These are phyloP conservation scores for Globisporangium abappressorium DNA, from an alignment of 352 stramenopile species.

Conservation along the genomic window DNA sequence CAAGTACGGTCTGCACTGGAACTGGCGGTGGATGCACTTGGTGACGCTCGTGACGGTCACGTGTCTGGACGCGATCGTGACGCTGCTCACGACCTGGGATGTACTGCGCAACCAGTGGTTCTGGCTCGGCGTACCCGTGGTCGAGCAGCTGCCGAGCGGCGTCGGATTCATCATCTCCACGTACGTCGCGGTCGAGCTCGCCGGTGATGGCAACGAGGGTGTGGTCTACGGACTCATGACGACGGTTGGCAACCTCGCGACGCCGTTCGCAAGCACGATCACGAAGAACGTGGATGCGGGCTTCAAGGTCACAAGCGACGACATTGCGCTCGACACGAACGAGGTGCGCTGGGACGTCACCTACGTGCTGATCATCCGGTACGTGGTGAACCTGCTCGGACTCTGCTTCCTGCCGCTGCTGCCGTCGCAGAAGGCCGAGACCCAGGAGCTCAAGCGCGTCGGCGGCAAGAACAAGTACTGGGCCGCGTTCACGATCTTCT, in stretches of 20 bases:
- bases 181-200: no score
- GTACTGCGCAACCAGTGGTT: conserved; percentile 45
- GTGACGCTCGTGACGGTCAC: conserved; percentile 33
- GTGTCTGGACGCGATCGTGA: conserved; percentile 28
- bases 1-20: no score
- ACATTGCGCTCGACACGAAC: no score
- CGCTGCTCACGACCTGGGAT: conserved; percentile 36
- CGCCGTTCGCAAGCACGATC: no score
- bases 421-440: conserved; percentile 38
- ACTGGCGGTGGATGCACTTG: conserved; percentile 19
- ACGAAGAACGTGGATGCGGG: no score
- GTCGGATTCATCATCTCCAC: conserved; percentile 36
- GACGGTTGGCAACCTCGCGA: no score
- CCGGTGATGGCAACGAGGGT: no score
- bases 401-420: conserved; percentile 33
- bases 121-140: conserved; percentile 35
- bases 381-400: conserved; percentile 27
- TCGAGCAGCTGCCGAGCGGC: conserved; percentile 30
- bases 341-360: no score
- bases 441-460: conserved; percentile 30
- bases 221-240: no score
- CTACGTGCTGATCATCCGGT: no score
- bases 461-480: conserved; percentile 20
- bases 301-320: no score
- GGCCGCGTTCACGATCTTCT: conserved; percentile 14